Evolutionary conservation across 2,329 filamentous ascomycete genomes (phyloP), one percentile per base, ranked within the genome.

Genomic region (Apiospora arundinis): DNA sequence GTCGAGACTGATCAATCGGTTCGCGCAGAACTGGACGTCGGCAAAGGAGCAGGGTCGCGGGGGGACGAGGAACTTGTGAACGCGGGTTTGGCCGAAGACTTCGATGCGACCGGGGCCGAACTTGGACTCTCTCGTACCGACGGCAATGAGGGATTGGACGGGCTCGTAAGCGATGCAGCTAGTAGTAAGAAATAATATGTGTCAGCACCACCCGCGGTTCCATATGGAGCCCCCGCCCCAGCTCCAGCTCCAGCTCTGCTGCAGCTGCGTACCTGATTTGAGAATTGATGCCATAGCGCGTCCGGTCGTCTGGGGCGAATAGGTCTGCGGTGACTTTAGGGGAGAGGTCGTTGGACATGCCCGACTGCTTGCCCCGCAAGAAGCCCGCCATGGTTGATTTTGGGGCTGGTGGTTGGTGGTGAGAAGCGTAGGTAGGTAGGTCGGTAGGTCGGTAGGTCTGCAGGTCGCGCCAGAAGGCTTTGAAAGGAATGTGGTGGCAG

Each of bases 81-180:
- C 92, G 72, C 96, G 90, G 71, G 89, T 89, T 80, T 93, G 92
- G 60, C 96, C 96, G 80, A 96, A 92, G 76, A 99, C 85, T 82
- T 97, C 97, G 80, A 99, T 93, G 80, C 95, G 92, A 32, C 95
- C 95, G 45, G 90, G 90, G 72, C 95, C 95, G 79, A 93, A 97
- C 78, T 93, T 91, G 75, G 92, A 94, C 82, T 97, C 93, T 80
- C 91, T 93, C 56, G 96, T 99, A 72, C 95, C 96, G 74, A 98
- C 90, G 56, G 96, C 96, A 69, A 99, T 88, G 71, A 99, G 90
- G 40, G 95, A 97, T 80, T 99, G 96, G 16, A 98, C 88, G 0
- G 96, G 95, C 75, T 98, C 95, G 84, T 97, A 98, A 73, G 95
- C 93, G 74, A 98, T 85, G 74, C 92, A 93, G 77, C 93, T 94